Evolutionary conservation across 1,284 basidiomycete genomes (phyloP).

Genomic region (Rhodofomes roseus): DNA sequence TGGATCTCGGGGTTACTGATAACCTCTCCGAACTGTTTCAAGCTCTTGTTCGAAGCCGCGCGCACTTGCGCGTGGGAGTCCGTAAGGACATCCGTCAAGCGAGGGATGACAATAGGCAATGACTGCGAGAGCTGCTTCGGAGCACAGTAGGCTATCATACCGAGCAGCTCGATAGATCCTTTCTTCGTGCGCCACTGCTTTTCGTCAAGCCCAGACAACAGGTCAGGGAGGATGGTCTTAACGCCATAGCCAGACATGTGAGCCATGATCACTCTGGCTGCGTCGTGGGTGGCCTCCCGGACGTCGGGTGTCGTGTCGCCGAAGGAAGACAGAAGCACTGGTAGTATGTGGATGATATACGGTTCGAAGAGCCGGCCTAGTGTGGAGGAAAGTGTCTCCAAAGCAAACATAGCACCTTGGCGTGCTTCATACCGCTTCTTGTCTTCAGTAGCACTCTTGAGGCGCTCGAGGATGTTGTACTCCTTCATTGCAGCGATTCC

Average conservation of each 20-base stretch:
- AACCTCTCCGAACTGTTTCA: conserved; percentile 98
- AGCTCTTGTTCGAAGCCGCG: conserved; percentile 87
- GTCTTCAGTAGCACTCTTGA: conserved; percentile 82
- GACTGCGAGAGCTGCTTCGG: conserved; percentile 94
- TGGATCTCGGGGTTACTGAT: conserved; percentile 96
- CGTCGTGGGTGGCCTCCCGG: conserved; percentile 92
- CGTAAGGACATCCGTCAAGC: conserved; percentile 91
- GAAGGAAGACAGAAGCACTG: conserved; percentile 84
- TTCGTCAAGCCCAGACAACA: conserved; percentile 92
- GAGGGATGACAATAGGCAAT: conserved; percentile 94
- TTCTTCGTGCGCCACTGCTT: conserved; percentile 99
- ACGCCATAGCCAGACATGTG: conserved; percentile 94
- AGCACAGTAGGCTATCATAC: conserved; percentile 99
- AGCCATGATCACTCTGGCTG: conserved; percentile 93
- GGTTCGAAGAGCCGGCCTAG: conserved; percentile 93
- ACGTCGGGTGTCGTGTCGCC: conserved; percentile 92
- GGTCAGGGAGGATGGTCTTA: conserved; percentile 90
- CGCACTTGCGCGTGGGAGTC: conserved; percentile 98
- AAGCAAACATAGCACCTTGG: conserved; percentile 94
- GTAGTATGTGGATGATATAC: conserved; percentile 86
- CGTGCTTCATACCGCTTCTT: conserved; percentile 86
- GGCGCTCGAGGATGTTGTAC: conserved; percentile 72
- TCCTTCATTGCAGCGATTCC: conserved; percentile 87
- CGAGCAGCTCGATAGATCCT: conserved; percentile 95
- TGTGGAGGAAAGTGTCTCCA: conserved; percentile 87